Evolutionary conservation across 2,329 filamentous ascomycete species (phyloP), one percentile per base, ranked within the genome.

Genomic region (Aureobasidium sp.): DNA sequence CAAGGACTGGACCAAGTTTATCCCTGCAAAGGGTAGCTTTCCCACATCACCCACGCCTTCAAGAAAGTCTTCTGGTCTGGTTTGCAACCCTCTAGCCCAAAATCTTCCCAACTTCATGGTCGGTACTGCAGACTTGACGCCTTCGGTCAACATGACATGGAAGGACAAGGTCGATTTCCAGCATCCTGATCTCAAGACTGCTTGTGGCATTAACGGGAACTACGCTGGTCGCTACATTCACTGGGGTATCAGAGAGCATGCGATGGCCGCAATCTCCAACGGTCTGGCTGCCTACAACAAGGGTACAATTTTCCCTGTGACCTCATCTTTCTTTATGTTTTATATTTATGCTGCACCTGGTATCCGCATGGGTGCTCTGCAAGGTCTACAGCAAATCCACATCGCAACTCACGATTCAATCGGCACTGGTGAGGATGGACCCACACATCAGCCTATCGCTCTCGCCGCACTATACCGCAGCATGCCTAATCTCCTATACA

Each of bases 221-320:
- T 81, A 81, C 66, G 68, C 70, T 2, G 77, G 77, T 27, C 74
- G 77, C 8, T 78, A 78, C 64, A 75, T 85, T 64, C 83, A 83
- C 69, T 85, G 78, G 68, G 83, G 83, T 42, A 79, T 86, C 59
- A 79, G 83, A 5, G 83, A 85, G 66, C 83, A 85, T 67, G 83
- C 82, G 60, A 86, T 87, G 84, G 77, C 77, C 2, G 72, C 79
- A 34, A 80, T 84, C 29, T 77, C 72, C 16, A 75, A 75, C 62
- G 73, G 73, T 21, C 68, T 75, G 36, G 71, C 73, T 3, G 73
- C 73, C 4, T 75, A 69, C 67, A 67, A 69, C 49, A 69, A 68
- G n/a, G 70, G 72, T 32, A 70, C 69, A 6, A 70, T 75, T 65
- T 62, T 75, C 14, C 73, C 73, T 4, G 67, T 75, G 34, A 75